A percentile compares a stretch with the other conserved stretches of the same genome.
Conservation (phyloP, 179 eudicot species). For the Patellifolia procumbens region DNA sequence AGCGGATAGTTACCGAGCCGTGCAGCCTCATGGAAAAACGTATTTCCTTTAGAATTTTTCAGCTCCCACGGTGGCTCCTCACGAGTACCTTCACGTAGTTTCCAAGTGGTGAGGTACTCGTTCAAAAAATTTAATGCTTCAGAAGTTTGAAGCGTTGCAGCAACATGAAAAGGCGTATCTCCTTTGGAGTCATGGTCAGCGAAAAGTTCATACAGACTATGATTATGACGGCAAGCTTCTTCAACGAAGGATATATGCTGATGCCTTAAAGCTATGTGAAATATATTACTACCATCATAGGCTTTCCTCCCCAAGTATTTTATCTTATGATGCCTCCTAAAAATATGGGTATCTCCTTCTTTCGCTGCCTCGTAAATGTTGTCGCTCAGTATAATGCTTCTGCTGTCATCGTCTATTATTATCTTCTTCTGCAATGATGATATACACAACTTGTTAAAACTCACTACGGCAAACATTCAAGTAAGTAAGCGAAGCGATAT, state of each 20-base stretch:
- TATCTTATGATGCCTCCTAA: background rate
- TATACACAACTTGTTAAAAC: background rate
- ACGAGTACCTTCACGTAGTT: too few species aligned
- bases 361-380: background rate
- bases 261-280: background rate
- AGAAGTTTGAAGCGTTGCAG: background rate
- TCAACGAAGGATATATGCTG: background rate
- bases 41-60: background rate
- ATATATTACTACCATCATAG: background rate
- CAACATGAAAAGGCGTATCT: slow-evolving; percentile 1
- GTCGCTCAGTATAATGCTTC: background rate
- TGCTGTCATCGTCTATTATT: background rate
- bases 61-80: background rate
- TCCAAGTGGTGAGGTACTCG: background rate
- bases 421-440: background rate
- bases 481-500: too few species aligned
- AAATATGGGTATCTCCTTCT: background rate
- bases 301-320: background rate
- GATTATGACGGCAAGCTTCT: background rate
- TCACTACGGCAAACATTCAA: too few species aligned
- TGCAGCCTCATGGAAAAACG: background rate
- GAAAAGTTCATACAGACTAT: background rate
- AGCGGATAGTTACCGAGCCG: background rate
- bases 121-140: background rate
- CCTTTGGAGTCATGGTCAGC: background rate